Evolutionary conservation across 1,139 yeast genomes (phyloP).

Genomic region (Magnusiomyces paraingens): DNA sequence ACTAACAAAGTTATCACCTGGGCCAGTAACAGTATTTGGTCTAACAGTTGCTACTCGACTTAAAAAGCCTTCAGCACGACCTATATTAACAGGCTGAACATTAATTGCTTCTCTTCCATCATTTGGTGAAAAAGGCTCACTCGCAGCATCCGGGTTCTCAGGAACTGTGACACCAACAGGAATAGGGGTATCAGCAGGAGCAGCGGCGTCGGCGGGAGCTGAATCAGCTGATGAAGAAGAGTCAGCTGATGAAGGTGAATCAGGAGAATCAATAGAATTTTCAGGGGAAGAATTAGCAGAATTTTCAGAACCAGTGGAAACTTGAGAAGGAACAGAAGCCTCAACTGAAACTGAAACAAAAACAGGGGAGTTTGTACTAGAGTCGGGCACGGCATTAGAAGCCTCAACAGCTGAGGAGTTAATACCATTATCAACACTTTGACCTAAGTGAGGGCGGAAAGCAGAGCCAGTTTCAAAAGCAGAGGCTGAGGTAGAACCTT

Average conservation of each 20-base stretch:
- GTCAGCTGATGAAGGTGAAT: too few species aligned
- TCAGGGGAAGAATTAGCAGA: too few species aligned
- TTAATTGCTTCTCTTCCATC: not conserved
- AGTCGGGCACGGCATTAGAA: not conserved
- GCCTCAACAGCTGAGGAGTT: not conserved
- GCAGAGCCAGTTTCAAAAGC: not conserved
- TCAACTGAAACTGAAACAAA: not conserved
- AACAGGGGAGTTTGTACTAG: not conserved
- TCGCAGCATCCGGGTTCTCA: not conserved
- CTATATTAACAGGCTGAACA: not conserved
- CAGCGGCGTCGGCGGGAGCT: not conserved
- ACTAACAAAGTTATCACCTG: not conserved
- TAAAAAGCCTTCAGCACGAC: not conserved
- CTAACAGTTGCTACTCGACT: not conserved
- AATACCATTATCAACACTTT: not conserved
- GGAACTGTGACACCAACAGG: not conserved
- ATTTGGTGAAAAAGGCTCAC: too few species aligned
- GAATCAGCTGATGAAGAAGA: not conserved
- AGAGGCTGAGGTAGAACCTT: not conserved
- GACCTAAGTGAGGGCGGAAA: not conserved
- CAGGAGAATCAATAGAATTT: too few species aligned
- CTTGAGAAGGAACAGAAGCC: not conserved
- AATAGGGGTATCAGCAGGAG: not conserved
- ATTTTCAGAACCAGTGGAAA: too few species aligned
- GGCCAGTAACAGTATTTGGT: not conserved